phyloP scores from a whole-genome alignment of 2,329 filamentous ascomycete genomes.

The Verticillium zaregamsianum region DNA sequence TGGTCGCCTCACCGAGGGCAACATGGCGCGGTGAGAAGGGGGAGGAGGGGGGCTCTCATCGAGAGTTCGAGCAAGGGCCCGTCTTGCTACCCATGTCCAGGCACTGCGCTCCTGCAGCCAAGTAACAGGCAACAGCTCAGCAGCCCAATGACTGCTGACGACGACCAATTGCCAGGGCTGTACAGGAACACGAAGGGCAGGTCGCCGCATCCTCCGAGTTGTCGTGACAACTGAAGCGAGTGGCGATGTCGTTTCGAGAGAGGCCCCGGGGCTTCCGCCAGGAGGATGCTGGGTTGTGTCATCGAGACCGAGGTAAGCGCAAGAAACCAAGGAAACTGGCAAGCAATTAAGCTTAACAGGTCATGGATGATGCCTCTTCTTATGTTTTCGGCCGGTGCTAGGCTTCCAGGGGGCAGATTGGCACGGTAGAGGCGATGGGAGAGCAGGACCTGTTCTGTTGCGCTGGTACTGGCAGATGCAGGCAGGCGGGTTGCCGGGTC shows the following conservation, averaged over 20 bases:
- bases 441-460: not conserved
- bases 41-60: too few species aligned
- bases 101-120: not conserved
- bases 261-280: not conserved
- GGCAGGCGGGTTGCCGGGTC: not conserved
- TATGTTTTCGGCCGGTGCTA: not conserved
- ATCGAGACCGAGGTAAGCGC: not conserved
- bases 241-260: not conserved
- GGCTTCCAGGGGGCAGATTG: not conserved
- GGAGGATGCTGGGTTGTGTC: not conserved
- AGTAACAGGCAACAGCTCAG: not conserved
- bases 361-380: not conserved
- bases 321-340: not conserved
- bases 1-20: too few species aligned
- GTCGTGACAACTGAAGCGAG: not conserved
- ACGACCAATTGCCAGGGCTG: not conserved
- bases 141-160: not conserved
- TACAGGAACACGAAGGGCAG: not conserved
- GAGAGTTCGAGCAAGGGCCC: too few species aligned
- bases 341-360: not conserved
- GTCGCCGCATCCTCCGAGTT: not conserved
- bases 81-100: not conserved
- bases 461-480: not conserved
- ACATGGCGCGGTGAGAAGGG: too few species aligned
- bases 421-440: not conserved